Evolutionary conservation across 1,284 basidiomycete species (phyloP).

Genomic region (Spongiforma sp.): DNA sequence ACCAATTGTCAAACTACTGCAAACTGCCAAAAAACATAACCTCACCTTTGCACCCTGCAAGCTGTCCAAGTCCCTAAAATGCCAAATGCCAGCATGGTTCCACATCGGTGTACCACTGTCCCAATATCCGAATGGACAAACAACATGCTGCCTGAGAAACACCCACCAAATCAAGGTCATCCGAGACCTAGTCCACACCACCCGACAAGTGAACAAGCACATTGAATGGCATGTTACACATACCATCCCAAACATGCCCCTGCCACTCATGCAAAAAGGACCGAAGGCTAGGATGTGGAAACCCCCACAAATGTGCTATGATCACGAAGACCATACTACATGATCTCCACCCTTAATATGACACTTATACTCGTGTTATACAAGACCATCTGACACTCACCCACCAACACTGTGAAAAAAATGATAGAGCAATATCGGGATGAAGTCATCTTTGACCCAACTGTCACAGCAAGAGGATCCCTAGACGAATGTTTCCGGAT

Average conservation of each 20-base stretch:
- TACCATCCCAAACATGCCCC: too few species aligned
- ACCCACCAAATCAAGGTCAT: neutral
- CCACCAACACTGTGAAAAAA: neutral
- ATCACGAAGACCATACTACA: neutral
- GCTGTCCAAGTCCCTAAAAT: neutral
- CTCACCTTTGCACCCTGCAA: neutral
- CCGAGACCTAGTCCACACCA: neutral
- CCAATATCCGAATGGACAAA: too few species aligned
- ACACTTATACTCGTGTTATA: neutral
- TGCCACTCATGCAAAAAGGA: neutral
- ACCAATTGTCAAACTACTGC: neutral
- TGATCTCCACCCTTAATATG: neutral
- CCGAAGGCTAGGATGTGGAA: neutral
- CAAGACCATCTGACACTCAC: neutral
- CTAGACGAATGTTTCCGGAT: neutral
- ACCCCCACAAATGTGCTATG: neutral
- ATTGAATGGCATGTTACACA: too few species aligned
- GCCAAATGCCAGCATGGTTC: neutral
- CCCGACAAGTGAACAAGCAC: neutral
- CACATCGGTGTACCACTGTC: neutral
- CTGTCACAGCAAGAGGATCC: neutral
- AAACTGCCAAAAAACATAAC: neutral
- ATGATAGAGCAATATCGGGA: neutral
- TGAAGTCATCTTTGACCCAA: neutral
- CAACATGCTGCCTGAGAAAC: neutral